phyloP scores from a whole-genome alignment of 1,284 basidiomycete species.

The Volvariella volvacea region DNA sequence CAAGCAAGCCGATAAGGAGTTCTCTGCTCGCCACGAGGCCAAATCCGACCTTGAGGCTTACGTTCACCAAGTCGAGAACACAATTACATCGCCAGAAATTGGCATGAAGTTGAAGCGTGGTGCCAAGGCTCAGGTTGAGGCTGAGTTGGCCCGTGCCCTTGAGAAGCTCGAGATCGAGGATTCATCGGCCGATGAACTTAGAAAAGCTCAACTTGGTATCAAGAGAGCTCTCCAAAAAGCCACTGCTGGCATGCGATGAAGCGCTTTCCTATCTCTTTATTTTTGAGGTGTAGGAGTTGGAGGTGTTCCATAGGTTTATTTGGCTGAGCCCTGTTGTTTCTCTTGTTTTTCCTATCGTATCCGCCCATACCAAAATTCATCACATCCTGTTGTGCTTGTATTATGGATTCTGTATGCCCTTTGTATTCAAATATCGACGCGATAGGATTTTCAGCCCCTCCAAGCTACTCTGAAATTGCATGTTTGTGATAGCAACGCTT shows the following conservation, averaged over 20 bases:
- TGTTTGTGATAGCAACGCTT: neutral
- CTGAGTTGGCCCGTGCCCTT: slow-evolving; percentile 91
- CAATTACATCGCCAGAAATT: slow-evolving; percentile 90
- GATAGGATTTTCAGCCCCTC: neutral
- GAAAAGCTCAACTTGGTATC: slow-evolving; percentile 87
- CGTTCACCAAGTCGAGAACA: slow-evolving; percentile 90
- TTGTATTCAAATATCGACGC: neutral
- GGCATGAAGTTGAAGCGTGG: slow-evolving; percentile 97
- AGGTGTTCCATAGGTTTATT: slow-evolving; percentile 10
- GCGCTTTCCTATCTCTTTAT: slow-evolving; percentile 7
- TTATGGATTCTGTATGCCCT: neutral
- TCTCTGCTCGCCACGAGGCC: slow-evolving; percentile 92
- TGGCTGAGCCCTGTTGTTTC: slow-evolving; percentile 15
- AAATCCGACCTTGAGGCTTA: slow-evolving; percentile 96
- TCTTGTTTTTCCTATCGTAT: slow-evolving; percentile 6
- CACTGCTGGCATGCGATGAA: slow-evolving; percentile 76
- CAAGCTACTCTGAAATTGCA: neutral
- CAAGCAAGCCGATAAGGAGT: slow-evolving; percentile 96
- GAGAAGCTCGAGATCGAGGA: slow-evolving; percentile 97
- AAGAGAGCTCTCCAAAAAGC: slow-evolving; percentile 97
- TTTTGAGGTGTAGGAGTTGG: too few relatives aligned
- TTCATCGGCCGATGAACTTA: slow-evolving; percentile 85
- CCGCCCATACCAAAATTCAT: neutral
- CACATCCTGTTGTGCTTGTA: neutral
- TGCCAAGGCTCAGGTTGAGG: slow-evolving; percentile 87